phyloP scores from a whole-genome alignment of 2,329 filamentous ascomycete genomes.

The Epichloe glyceriae region DNA sequence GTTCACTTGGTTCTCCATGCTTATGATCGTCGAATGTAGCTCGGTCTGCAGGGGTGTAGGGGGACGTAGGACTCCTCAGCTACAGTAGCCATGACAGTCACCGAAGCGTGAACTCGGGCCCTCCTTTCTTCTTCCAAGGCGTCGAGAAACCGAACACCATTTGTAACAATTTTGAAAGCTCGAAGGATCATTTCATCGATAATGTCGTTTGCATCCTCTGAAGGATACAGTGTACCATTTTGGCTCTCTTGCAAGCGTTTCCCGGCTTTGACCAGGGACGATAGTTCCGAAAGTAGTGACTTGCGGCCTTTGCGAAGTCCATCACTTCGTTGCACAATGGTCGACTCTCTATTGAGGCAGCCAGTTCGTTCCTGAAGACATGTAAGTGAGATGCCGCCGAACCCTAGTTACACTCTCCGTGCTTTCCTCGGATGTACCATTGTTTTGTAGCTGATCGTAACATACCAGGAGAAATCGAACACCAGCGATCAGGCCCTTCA shows the following conservation, averaged over 20 bases:
- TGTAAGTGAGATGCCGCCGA: slow-evolving; percentile 6
- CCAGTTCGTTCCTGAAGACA: slow-evolving; percentile 65
- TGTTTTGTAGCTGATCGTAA: slow-evolving; percentile 9
- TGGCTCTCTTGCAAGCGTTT: slow-evolving; percentile 73
- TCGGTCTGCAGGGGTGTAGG: slow-evolving; percentile 52
- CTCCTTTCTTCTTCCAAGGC: slow-evolving; percentile 57
- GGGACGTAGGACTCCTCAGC: slow-evolving; percentile 45
- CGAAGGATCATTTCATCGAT: slow-evolving; percentile 89
- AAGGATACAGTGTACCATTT: slow-evolving; percentile 30
- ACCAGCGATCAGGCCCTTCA: slow-evolving; percentile 85
- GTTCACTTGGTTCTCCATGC: slow-evolving; percentile 20
- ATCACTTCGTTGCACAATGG: slow-evolving; percentile 62
- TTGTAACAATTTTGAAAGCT: slow-evolving; percentile 86
- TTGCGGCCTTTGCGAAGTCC: slow-evolving; percentile 70
- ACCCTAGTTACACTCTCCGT: background rate
- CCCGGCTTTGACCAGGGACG: slow-evolving; percentile 75
- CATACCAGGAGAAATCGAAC: slow-evolving; percentile 80
- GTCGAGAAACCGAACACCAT: slow-evolving; percentile 81
- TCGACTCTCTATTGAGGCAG: slow-evolving; percentile 73
- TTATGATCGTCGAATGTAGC: slow-evolving; percentile 32
- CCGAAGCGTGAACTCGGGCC: slow-evolving; percentile 35
- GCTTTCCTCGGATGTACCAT: background rate
- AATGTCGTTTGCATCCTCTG: slow-evolving; percentile 55
- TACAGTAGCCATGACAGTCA: slow-evolving; percentile 48
- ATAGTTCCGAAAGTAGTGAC: slow-evolving; percentile 77